Conservation (phyloP, 1,284 basidiomycete genomes). For the Malassezia pachydermatis region DNA sequence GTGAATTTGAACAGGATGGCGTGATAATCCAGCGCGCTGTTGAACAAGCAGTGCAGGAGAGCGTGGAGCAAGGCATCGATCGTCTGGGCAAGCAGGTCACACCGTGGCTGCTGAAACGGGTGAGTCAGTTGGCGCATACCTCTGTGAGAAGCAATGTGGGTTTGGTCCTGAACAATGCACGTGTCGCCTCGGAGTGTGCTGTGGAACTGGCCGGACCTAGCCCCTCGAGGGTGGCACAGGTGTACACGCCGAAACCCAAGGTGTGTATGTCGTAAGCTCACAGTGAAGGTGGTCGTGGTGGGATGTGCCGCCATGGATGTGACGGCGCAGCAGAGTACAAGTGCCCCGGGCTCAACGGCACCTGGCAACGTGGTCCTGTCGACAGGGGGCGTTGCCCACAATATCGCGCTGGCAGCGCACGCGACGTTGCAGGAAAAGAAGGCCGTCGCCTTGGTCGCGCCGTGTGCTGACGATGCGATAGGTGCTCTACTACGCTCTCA, state of each 20-base stretch:
- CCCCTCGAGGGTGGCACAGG: constrained; percentile 20
- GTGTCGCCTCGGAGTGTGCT: constrained; percentile 72
- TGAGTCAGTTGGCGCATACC: constrained; percentile 70
- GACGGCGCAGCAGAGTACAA: constrained; percentile 22
- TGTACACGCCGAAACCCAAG: constrained; percentile 3
- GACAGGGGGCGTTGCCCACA: constrained; percentile 83
- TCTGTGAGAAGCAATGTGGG: constrained; percentile 61
- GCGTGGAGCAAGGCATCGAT: constrained; percentile 68
- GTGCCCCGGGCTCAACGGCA: constrained; percentile 55
- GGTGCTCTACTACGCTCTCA: constrained; percentile 56
- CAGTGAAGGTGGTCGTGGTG: constrained; percentile 23
- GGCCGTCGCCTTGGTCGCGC: constrained; percentile 49
- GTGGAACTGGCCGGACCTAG: constrained; percentile 52
- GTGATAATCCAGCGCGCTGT: constrained; percentile 66
- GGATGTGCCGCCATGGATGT: constrained; percentile 42
- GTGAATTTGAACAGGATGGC: constrained; percentile 61
- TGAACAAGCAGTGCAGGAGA: constrained; percentile 74
- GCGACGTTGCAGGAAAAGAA: constrained; percentile 52
- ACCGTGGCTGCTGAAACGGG: constrained; percentile 81
- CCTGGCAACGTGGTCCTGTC: constrained; percentile 67
- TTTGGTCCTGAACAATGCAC: constrained; percentile 81
- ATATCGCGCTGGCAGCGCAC: constrained; percentile 80
- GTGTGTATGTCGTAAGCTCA: neutral
- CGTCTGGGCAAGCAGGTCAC: constrained; percentile 81
- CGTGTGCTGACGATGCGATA: constrained; percentile 39